A percentile compares a stretch with the other conserved stretches of the same genome.
Conservation (phyloP, 169 alveolate genomes). For the Eimeria praecox region DNA sequence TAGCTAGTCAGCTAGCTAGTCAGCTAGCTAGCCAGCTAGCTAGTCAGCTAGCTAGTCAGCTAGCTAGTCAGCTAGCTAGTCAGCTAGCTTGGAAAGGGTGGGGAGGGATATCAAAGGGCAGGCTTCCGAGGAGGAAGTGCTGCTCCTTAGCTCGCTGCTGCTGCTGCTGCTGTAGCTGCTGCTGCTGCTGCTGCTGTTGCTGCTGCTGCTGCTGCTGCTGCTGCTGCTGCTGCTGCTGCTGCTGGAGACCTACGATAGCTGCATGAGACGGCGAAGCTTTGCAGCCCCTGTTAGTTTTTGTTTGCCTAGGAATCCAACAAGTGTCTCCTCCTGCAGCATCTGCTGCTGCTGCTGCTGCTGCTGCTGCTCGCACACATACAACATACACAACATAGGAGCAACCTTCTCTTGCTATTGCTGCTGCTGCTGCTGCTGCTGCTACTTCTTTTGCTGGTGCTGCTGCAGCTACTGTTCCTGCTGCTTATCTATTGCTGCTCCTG, state of each 20-base stretch:
- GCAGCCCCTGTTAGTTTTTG: background rate
- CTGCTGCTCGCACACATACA: constrained; percentile 10
- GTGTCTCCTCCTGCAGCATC: background rate
- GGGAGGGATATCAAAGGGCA: too few relatives aligned
- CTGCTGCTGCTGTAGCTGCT: background rate
- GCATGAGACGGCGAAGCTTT: constrained; percentile 17
- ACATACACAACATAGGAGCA: background rate
- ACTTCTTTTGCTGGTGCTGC: background rate
- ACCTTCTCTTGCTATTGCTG: background rate
- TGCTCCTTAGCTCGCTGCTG: background rate
- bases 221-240: background rate
- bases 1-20: too few relatives aligned
- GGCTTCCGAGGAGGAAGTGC: background rate
- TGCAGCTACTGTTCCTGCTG: background rate
- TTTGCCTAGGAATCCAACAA: background rate
- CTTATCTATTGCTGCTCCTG: background rate
- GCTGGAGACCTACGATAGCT: constrained; percentile 6
- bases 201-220: background rate
- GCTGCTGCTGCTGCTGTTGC: constrained; percentile 1
- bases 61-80: too few relatives aligned
- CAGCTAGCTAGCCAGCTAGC: too few relatives aligned
- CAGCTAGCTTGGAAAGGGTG: too few relatives aligned
- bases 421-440: background rate
- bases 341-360: background rate
- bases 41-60: too few relatives aligned